These are phyloP conservation scores for Collariella sp. DNA, from an alignment of 495 filamentous ascomycete genomes.

Conservation along the genomic window DNA sequence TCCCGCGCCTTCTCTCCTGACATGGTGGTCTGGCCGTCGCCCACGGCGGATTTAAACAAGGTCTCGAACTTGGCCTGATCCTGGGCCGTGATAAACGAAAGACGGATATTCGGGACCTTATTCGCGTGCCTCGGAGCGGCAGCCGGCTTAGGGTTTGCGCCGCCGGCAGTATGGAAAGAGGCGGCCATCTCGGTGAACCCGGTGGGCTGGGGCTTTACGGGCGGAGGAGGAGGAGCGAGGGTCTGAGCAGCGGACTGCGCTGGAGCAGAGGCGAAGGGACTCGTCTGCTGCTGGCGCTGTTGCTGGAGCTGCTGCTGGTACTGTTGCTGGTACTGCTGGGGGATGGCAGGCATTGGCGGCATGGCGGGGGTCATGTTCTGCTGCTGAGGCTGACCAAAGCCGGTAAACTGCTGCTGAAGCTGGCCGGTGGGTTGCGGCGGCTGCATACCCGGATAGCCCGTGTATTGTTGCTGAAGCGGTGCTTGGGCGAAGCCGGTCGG, in stretches of 20 bases:
- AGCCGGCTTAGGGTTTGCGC: conserved; percentile 44
- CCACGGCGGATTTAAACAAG: conserved; percentile 91
- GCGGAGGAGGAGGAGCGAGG: conserved; percentile 32
- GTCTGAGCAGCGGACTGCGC: conserved; percentile 22
- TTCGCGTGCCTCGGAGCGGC: conserved; percentile 36
- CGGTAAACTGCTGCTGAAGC: conserved; percentile 50
- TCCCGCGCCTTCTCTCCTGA: conserved; percentile 88
- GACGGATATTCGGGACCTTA: conserved; percentile 88
- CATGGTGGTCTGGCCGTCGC: conserved; percentile 72
- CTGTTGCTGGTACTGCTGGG: conserved; percentile 42
- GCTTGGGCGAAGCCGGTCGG: conserved; percentile 49
- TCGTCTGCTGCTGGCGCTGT: conserved; percentile 38
- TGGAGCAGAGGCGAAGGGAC: conserved; percentile 29
- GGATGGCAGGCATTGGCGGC: conserved; percentile 50
- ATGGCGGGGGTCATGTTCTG: conserved; percentile 40
- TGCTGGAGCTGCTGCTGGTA: conserved; percentile 34
- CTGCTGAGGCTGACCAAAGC: conserved; percentile 41
- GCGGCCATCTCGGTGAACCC: conserved; percentile 75
- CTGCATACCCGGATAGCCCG: conserved; percentile 47
- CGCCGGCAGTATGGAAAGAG: conserved; percentile 60
- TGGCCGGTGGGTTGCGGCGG: conserved; percentile 43
- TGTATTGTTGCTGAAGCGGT: conserved; percentile 57
- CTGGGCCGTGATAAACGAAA: conserved; percentile 90
- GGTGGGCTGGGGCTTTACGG: conserved; percentile 60
- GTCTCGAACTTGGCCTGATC: conserved; percentile 98